Conservation (phyloP, 2,329 filamentous ascomycete genomes). For the Fusarium bactridioides region DNA sequence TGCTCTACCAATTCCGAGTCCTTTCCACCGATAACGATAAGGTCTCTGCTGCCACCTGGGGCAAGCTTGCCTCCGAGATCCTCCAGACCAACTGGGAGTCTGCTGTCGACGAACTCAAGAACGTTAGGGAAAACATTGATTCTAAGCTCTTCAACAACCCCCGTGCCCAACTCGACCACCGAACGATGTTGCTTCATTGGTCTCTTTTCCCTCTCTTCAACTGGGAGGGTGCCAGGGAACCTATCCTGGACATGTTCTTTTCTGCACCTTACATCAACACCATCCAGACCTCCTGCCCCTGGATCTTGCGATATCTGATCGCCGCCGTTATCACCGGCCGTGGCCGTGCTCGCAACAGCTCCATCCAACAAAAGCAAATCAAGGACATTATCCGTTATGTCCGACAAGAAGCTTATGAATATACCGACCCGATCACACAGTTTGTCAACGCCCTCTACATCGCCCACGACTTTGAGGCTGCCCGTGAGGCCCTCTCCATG, state of each 20-base stretch:
- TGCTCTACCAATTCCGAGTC: constrained; percentile 97
- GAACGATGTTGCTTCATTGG: constrained; percentile 98
- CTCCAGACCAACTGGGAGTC: constrained; percentile 94
- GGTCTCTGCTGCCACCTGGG: constrained; percentile 94
- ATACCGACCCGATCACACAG: constrained; percentile 92
- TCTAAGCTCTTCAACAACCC: constrained; percentile 96
- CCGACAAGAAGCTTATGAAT: constrained; percentile 97
- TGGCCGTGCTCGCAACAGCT: constrained; percentile 79
- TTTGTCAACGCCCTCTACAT: constrained; percentile 97
- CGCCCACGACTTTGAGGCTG: constrained; percentile 88
- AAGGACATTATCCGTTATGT: constrained; percentile 97
- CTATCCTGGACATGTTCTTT: constrained; percentile 95
- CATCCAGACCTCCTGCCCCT: constrained; percentile 96
- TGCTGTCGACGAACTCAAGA: constrained; percentile 88
- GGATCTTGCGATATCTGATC: constrained; percentile 93
- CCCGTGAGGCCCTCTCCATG: constrained; percentile 83
- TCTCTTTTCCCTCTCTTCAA: constrained; percentile 99
- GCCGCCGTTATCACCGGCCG: constrained; percentile 96
- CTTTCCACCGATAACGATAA: constrained; percentile 99
- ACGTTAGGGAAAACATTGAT: constrained; percentile 92
- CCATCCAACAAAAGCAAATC: constrained; percentile 94
- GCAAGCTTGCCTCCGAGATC: constrained; percentile 96
- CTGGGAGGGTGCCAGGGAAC: constrained; percentile 88
- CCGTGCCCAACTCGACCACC: constrained; percentile 92
- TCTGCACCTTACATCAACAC: constrained; percentile 98